Evolutionary conservation across 306 rosid species (phyloP).

Genomic region (Quercus variabilis): DNA sequence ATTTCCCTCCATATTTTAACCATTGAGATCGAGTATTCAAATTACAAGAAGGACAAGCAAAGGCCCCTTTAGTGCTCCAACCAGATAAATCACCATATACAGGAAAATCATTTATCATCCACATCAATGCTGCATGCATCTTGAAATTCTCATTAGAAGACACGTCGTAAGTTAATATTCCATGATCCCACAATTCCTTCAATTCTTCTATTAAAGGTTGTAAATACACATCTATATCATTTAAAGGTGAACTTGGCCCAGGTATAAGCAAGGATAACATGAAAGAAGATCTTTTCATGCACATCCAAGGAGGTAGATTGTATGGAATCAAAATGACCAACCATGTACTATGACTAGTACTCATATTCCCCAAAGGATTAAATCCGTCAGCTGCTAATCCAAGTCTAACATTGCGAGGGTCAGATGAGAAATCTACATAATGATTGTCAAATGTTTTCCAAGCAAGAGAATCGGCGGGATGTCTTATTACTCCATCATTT

Average conservation of each 20-base stretch:
- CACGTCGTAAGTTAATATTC: neutral
- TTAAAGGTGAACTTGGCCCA: neutral
- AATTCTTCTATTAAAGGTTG: neutral
- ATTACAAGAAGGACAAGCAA: neutral
- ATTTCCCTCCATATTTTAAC: neutral
- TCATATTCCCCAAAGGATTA: too few species aligned
- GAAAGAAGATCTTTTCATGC: neutral
- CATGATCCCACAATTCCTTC: neutral
- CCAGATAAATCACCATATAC: neutral
- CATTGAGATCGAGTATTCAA: neutral
- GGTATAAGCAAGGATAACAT: neutral
- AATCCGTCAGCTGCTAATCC: too few species aligned
- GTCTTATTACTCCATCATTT: too few species aligned
- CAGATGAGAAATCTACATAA: too few species aligned
- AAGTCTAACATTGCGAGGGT: too few species aligned
- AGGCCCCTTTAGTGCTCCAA: neutral
- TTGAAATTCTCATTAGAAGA: neutral
- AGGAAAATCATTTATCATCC: neutral
- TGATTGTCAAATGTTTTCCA: too few species aligned
- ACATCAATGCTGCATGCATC: neutral
- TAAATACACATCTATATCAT: neutral
- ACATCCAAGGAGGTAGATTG: neutral
- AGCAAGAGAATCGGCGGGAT: too few species aligned
- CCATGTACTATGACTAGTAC: too few species aligned
- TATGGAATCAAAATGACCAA: too few species aligned